phyloP scores from a whole-genome alignment of 169 alveolate genomes.

The Babesia sp. region DNA sequence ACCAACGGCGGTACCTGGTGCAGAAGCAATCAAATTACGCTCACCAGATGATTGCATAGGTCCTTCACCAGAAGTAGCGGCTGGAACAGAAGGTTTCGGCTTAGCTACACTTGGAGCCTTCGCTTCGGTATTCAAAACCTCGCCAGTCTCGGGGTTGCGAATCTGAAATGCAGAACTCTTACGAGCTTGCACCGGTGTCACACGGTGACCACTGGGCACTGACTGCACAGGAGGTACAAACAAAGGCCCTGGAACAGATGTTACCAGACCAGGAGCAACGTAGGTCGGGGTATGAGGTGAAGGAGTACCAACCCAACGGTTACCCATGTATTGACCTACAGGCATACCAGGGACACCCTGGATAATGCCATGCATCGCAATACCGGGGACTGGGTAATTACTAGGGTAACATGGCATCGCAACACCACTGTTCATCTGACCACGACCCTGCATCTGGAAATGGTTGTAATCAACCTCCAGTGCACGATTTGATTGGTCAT shows the following conservation, averaged over 20 bases:
- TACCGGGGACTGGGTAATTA: neutral
- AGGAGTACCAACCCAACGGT: conserved; percentile 1
- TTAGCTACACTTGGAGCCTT: conserved; percentile 4
- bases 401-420: neutral
- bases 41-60: neutral
- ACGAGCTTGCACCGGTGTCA: conserved; percentile 11
- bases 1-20: neutral
- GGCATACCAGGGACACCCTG: neutral
- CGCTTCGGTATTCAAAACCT: conserved; percentile 38
- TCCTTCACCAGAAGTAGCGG: neutral
- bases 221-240: neutral
- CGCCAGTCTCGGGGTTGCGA: conserved; percentile 57
- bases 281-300: neutral
- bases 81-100: conserved; percentile 8
- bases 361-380: neutral
- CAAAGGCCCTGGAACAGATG: neutral
- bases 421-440: conserved; percentile 2
- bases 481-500: neutral
- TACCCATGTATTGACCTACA: neutral
- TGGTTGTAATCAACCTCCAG: neutral
- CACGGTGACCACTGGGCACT: neutral
- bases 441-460: neutral
- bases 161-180: conserved; percentile 64
- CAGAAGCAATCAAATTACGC: neutral
- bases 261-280: neutral